Conservation (phyloP, 2,329 filamentous ascomycete species). For the Rosellinia necatrix region DNA sequence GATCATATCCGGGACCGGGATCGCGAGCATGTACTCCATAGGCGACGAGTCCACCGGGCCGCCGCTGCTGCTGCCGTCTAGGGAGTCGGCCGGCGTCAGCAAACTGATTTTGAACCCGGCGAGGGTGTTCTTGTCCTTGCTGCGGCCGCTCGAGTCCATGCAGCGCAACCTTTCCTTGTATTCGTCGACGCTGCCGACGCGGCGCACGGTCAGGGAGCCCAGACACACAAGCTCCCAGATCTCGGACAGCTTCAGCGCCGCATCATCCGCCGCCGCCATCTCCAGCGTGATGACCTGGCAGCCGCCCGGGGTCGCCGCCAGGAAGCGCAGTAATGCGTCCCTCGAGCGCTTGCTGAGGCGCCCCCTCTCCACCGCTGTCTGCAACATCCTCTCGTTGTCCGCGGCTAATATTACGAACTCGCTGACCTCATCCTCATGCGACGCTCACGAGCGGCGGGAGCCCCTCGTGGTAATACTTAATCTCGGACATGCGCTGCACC, state of each 20-base stretch:
- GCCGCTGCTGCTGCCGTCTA: conserved; percentile 58
- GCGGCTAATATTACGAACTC: conserved; percentile 66
- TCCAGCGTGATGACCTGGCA: conserved; percentile 47
- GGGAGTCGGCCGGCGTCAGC: no score
- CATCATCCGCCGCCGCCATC: no score
- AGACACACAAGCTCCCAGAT: conserved; percentile 61
- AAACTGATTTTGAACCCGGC: no score
- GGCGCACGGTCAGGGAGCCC: conserved; percentile 67
- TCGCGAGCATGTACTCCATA: conserved; percentile 58
- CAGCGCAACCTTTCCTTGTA: conserved; percentile 40
- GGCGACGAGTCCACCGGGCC: conserved; percentile 47
- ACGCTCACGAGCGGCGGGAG: conserved; percentile 69
- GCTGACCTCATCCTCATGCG: conserved; percentile 66
- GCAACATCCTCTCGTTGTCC: conserved; percentile 59
- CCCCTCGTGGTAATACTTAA: conserved; percentile 63
- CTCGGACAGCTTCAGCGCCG: conserved; percentile 30
- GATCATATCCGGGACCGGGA: conserved; percentile 72
- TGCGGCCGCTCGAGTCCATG: conserved; percentile 50
- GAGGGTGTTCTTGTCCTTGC: conserved; percentile 59
- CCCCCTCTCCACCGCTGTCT: conserved; percentile 43
- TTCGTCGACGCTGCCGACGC: conserved; percentile 42
- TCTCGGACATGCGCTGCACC: conserved; percentile 65
- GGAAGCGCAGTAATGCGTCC: conserved; percentile 55
- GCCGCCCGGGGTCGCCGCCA: conserved; percentile 57
- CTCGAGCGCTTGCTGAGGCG: conserved; percentile 49